Evolutionary conservation across 2,329 filamentous ascomycete species (phyloP), one percentile per base, ranked within the genome.

Genomic region (Neofusicoccum cordaticola): DNA sequence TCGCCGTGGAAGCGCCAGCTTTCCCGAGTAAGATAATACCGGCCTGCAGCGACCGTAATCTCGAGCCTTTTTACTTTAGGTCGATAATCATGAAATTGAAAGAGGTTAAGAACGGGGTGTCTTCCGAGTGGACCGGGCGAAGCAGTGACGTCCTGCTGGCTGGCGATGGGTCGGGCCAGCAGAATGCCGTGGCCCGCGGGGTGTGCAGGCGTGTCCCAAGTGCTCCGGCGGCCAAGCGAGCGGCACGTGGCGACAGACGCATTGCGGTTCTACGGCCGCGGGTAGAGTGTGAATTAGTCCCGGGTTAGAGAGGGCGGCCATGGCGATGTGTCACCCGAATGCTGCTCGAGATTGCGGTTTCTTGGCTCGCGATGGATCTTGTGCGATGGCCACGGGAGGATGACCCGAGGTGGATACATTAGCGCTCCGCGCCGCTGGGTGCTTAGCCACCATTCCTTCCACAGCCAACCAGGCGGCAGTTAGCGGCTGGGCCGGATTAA

Each of bases 41-140:
- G 31, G 42, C 56, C 56, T 47, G 41, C 3, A 44, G 42, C 53
- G 41, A 41, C 53, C 53, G 31, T 45, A 44, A 58, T 60, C 56
- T 60, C 56, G 41, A 47, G 56, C 56, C 56, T 45, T 60, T 50
- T 60, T 60, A 60, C 56, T 37, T 44, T 47, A 60, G 56, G 56
- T 60, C 39, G 56, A 60, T 60, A 60, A 60, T 52, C 37, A 37
- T 60, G 56, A 60, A 60, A 60, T 60, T 60, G 56, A 60, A 42
- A 57, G 50, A 58, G 53, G 31, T 47, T 31, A 60, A 44, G 56
- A 47, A 45, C n/a, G 22, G 19, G 37, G 8, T 12, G 2, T 39
- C 6, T 4, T 39, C 1, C 4, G 11, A 15, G 37, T 39, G 37
- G 9, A 12, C 3, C 9, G 37, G 37, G 37, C 3, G 37, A 39